A percentile compares a stretch with the other conserved stretches of the same genome.
These are phyloP conservation scores for Protomyces lactucae-debilis DNA, from an alignment of 1,139 yeast genomes.

Conservation along the genomic window DNA sequence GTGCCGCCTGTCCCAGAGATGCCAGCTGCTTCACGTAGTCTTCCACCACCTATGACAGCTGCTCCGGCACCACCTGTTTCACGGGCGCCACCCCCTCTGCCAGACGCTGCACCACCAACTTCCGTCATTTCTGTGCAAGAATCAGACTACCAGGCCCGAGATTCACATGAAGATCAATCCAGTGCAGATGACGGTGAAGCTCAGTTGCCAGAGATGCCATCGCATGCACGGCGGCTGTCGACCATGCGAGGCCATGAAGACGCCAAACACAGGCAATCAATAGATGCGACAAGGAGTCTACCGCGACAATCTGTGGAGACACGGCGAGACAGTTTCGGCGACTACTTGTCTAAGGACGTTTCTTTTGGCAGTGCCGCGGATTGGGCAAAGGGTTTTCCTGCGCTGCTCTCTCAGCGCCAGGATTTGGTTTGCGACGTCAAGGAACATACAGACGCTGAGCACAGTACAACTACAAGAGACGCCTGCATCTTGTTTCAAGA, in stretches of 20 bases:
- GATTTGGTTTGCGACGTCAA: slow-evolving; percentile 61
- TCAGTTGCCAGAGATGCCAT: slow-evolving; percentile 1
- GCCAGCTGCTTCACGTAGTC: not conserved
- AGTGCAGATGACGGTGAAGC: slow-evolving; percentile 33
- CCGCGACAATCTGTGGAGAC: not conserved
- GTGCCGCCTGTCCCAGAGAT: not conserved
- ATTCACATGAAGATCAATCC: slow-evolving; percentile 31
- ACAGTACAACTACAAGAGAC: slow-evolving; percentile 47
- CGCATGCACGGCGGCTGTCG: not conserved
- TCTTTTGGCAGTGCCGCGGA: not conserved
- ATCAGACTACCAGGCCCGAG: not conserved
- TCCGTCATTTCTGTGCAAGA: not conserved
- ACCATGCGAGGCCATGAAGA: not conserved
- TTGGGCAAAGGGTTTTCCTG: not conserved
- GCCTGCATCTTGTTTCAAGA: slow-evolving; percentile 73
- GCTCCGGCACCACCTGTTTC: slow-evolving; percentile 28
- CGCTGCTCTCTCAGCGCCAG: slow-evolving; percentile 22
- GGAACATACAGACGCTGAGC: slow-evolving; percentile 56
- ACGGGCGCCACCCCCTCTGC: slow-evolving; percentile 32
- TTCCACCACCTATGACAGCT: not conserved
- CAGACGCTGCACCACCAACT: slow-evolving; percentile 30
- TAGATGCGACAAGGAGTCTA: not conserved
- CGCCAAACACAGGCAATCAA: not conserved
- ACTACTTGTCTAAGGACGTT: not conserved
- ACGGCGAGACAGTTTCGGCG: not conserved